Evolutionary conservation across 2,329 filamentous ascomycete genomes (phyloP), one percentile per base, ranked within the genome.

Genomic region (Exophiala bonariae): DNA sequence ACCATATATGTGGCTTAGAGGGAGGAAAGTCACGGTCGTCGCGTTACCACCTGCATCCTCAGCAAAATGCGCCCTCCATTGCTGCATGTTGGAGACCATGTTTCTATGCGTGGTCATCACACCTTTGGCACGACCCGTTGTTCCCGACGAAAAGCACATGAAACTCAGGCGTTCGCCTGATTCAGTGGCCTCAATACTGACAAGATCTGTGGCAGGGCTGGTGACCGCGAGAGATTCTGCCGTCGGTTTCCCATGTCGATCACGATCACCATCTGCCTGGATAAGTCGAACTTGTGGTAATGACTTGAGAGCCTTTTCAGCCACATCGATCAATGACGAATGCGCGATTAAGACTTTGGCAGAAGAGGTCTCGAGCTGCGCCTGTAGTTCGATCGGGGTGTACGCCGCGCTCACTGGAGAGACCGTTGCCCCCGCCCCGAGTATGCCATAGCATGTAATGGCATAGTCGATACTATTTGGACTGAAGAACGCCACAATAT

Each of bases 401-500:
- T 96, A 96, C 3, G 83, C 82, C 16, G 90, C 90, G 63, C 96
- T 96, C 3, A 89, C 89, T 0, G 91, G 89, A 13, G 86, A 89
- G 7, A 89, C 71, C 36, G 88, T 74, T 23, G 88, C 90, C 37
- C 89, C 91, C 1, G 89, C 87, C 85, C 89, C 96, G 57, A 86
- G 81, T 10, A 82, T 78, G 17, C 89, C 91, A 76, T 88, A 89
- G 66, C 82, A 89, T 36, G 89, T 68, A 2, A 85, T 75, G 1
- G 89, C 85, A 1, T 85, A 89, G 66, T 96, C 91, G 62, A 96
- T 86, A 66, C 79, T 83, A 66, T 97, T 96, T 16, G 90, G 87
- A 44, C 75, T 77, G 64, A 84, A 85, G 1, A 86, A 65, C 0
- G 79, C 73, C 2, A 85, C 74, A 0, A 78, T 79, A 3, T 86